These are phyloP conservation scores for Ceriops tagal DNA, from an alignment of 345 rosid genomes.

Conservation along the genomic window DNA sequence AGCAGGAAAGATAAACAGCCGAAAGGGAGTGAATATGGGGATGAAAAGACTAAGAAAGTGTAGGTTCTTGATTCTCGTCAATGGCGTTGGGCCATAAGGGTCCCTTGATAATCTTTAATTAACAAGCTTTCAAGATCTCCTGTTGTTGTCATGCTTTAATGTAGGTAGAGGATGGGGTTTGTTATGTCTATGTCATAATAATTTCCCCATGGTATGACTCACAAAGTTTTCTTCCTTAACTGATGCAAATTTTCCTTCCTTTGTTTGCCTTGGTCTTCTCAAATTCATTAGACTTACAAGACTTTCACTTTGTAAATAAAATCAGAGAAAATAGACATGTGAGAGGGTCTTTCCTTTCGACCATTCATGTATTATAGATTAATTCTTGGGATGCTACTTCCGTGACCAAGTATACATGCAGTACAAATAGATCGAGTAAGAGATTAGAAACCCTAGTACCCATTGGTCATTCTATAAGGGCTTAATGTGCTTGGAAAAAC, in stretches of 20 bases:
- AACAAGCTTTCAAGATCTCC: background rate
- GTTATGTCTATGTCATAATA: background rate
- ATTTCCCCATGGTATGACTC: background rate
- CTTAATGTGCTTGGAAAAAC: too few species aligned
- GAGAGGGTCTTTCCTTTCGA: too few species aligned
- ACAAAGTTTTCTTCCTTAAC: background rate
- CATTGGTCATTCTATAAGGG: background rate
- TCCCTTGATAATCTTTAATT: background rate
- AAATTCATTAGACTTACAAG: too few species aligned
- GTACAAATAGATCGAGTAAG: too few species aligned
- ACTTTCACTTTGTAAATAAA: too few species aligned
- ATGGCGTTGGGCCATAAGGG: background rate
- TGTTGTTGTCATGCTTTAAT: background rate
- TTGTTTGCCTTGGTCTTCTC: too few species aligned
- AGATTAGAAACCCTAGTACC: too few species aligned
- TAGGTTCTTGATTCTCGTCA: conserved; percentile 19
- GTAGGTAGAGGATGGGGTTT: background rate
- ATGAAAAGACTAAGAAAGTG: conserved; percentile 36
- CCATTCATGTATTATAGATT: too few species aligned
- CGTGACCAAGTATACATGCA: too few species aligned
- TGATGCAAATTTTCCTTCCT: too few species aligned
- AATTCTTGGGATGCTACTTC: too few species aligned
- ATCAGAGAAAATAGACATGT: too few species aligned
- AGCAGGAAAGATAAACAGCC: conserved; percentile 31
- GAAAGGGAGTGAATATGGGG: conserved; percentile 16